These are phyloP conservation scores for Coemansia interrupta DNA, from an alignment of 192 early-diverging fungal genomes.

Conservation along the genomic window DNA sequence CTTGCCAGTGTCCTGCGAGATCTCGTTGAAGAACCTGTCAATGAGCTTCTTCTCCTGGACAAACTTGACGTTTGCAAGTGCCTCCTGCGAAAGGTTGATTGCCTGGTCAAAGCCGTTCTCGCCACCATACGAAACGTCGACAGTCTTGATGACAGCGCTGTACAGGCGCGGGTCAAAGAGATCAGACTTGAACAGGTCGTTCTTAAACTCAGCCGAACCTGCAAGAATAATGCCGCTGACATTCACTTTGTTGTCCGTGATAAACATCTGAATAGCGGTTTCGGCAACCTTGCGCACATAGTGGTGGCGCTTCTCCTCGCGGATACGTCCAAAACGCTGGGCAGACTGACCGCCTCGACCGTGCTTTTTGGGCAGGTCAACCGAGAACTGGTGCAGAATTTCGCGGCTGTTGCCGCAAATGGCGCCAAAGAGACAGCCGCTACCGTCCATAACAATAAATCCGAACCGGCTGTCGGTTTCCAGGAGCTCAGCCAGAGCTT, in stretches of 20 bases:
- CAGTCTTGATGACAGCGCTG: constrained; percentile 85
- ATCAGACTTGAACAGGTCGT: constrained; percentile 90
- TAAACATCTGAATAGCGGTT: constrained; percentile 91
- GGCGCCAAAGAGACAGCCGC: constrained; percentile 90
- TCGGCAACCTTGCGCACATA: constrained; percentile 99
- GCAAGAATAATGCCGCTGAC: constrained; percentile 81
- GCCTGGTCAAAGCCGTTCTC: constrained; percentile 99
- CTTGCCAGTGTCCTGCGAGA: constrained; percentile 94
- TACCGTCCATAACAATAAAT: constrained; percentile 99
- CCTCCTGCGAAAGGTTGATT: constrained; percentile 87
- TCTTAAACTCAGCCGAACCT: constrained; percentile 99
- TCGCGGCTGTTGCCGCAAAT: constrained; percentile 93
- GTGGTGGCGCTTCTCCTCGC: constrained; percentile 98
- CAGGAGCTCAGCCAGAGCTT: constrained; percentile 85
- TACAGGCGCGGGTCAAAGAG: constrained; percentile 90
- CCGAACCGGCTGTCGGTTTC: constrained; percentile 95
- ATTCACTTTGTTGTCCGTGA: constrained; percentile 80
- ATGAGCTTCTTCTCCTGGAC: constrained; percentile 99
- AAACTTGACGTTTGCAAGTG: constrained; percentile 95
- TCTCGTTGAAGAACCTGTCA: constrained; percentile 93
- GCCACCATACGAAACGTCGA: constrained; percentile 98
- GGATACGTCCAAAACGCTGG: constrained; percentile 97
- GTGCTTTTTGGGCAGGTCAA: constrained; percentile 99
- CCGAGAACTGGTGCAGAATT: constrained; percentile 88
- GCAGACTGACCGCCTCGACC: constrained; percentile 99